Base-by-base conservation (phyloP, 1,139 yeast species). In the Scheffersomyces cryptocercus region DNA sequence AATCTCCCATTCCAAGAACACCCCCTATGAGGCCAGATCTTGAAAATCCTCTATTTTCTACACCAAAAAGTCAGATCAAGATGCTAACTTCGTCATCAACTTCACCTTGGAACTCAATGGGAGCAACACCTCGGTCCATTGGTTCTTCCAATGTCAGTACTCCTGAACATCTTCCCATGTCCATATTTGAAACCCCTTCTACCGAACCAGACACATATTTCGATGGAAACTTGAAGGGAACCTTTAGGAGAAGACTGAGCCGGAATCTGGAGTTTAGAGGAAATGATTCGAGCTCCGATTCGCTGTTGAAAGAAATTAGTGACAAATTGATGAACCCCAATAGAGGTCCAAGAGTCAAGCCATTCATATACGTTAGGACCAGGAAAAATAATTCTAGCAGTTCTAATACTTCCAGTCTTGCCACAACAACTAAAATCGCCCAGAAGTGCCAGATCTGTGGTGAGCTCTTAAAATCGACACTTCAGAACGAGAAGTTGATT, bases 391-490 rank as follows among this genome's bases (percentile, higher is more conserved):
- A 11, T 20, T 14, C 35, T 31, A n/a, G 20, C n/a, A 31, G 24
- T 14, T 10, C 10, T 31, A 31, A 31, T 10, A 11, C 35, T 6
- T 31, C 35, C 11, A 20, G 24, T 4, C 24, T 20, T 31, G 35
- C 15, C 15, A 24, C 13, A 12, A 12, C 26, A 3, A 20, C 26
- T 6, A 20, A 20, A 20, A 20, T 42, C 6, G 41, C 28, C 5
- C 52, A 45, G n/a, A 53, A 44, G 15, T 73, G 78, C 44, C 67
- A 65, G 37, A 61, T 73, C 8, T 73, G 78, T 50, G 64, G 62
- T 11, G 77, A 73, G 42, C 51, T 56, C 9, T 56, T 72, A 11
- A 56, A 62, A 37, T 59, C 65, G 11, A 67, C 64, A 38, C 57
- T 73, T n/a, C 56, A 53, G 10, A 55, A 59, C n/a, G 78, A 73